Base-by-base conservation (phyloP, 495 filamentous ascomycete genomes). In the Trypethelium eluteriae region DNA sequence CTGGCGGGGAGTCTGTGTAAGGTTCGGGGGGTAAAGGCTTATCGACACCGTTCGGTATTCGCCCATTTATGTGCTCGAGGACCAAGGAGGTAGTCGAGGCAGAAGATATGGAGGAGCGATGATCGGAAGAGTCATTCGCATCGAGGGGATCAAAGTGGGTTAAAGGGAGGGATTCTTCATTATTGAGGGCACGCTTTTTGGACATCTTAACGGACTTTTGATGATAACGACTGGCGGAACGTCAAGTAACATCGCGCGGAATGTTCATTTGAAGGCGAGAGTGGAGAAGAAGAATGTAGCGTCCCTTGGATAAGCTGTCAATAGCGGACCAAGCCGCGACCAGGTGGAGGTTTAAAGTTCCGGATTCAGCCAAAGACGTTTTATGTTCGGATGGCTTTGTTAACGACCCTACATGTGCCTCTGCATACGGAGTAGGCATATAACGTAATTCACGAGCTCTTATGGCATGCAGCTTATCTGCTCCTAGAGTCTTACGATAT, bases 71-170 rank as follows among this genome's bases (percentile, higher is more conserved):
- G 65, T 86, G 85, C 65, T 93, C 90, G 68, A 93, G 86, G 66
- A 91, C 85, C 3, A 93, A 80, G 68, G 88, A 91, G 38, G 87
- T 90, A 38, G 89, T 91, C 39, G 89, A 93, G 14, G 85, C 84
- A 39, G 87, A 86, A 18, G 88, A 88, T 9, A 82, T 73, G 7
- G 89, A 88, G 68, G 49, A 44, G 5, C 69, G 64, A 18, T 7
- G 36, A 39, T 64, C 57, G 34, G 62, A 63, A 32, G 53, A 35
- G 36, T 36, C 11, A 3, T 59, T 18, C 7, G n/a, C 3, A 18
- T 34, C 53, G 53, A 59, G 53, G 18, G 53, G 3, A 59, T 59
- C 53, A 14, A 59, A 59, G 34, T 59, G n/a, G 6, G 53, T 59
- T 59, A 59, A 36, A 2, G 53, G 53, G 7, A 59, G 53, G 18